phyloP scores from a whole-genome alignment of 352 stramenopile genomes.

The Phytophthora pini region DNA sequence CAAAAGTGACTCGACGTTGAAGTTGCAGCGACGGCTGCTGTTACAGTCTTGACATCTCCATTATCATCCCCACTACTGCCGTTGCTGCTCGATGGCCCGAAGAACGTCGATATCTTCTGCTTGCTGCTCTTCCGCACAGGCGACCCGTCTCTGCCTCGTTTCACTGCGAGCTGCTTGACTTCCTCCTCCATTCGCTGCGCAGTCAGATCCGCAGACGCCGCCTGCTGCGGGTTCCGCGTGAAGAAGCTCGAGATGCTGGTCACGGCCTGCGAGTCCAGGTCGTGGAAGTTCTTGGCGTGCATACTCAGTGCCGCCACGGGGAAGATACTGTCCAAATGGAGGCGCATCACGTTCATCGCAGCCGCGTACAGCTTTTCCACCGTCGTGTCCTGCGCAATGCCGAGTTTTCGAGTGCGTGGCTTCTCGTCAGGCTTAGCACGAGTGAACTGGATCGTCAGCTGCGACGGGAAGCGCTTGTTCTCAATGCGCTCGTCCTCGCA shows the following conservation, averaged over 20 bases:
- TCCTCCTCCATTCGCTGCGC: constrained; percentile 34
- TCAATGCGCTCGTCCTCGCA: constrained; percentile 81
- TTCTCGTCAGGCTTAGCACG: constrained; percentile 50
- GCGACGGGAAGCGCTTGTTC: constrained; percentile 78
- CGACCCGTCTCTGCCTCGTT: constrained; percentile 19
- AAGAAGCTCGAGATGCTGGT: constrained; percentile 81
- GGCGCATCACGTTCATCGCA: constrained; percentile 58
- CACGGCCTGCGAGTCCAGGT: constrained; percentile 44
- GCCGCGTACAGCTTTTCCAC: constrained; percentile 62
- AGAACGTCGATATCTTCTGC: constrained; percentile 72
- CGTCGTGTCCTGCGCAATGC: constrained; percentile 62
- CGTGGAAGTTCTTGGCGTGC: constrained; percentile 75
- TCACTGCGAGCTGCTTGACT: constrained; percentile 31
- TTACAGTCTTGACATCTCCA: background rate
- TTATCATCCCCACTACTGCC: constrained; percentile 4
- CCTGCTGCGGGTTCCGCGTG: constrained; percentile 35
- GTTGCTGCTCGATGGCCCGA: constrained; percentile 21
- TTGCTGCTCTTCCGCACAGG: constrained; percentile 32
- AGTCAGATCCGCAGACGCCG: constrained; percentile 7
- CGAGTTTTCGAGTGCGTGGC: constrained; percentile 53
- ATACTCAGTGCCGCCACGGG: constrained; percentile 64
- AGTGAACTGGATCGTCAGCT: constrained; percentile 62
- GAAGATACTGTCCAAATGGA: constrained; percentile 61
- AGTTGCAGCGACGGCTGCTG: constrained; percentile 9
- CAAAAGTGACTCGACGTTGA: constrained; percentile 46